Base-by-base conservation (phyloP, 371 early-diverging fungal species). In the Apophysomyces elegans region DNA sequence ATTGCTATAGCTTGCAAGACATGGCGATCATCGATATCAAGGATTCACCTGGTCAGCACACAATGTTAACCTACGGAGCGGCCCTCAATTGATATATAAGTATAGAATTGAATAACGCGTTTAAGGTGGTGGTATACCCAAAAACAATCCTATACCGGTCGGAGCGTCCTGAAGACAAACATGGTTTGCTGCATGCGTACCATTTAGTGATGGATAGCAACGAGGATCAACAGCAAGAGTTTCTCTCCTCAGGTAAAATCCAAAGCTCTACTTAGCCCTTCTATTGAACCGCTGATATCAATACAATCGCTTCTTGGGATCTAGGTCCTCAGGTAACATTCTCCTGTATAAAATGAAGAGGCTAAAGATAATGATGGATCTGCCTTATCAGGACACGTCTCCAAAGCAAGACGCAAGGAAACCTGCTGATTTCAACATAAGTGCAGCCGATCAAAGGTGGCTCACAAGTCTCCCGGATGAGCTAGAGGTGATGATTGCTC, bases 401-500 rank as follows among this genome's bases (percentile, higher is more conserved):
- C 37, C 37, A 12, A 35, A 58, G 7, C 9, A 50, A 9, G 21
- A 18, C 32, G 56, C 50, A 7, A 59, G 50, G 32, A 36, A 65
- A 41, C 41, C 63, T 43, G 35, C 59, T 37, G 68, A 70, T 16
- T 5, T 1, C 54, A 50, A 50, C 7, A 58, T 77, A 21, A 70
- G 73, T 44, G 70, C 77, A 11, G 71, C 76, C 7, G 86, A 87
- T 63, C 73, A 77, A 37, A 84, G 85, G 41, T 91, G 90, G 90
- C 64, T 95, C n/a, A 74, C 77, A 21, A 90, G 93, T 63, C 81
- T 94, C 47, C 82, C 92, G 2, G 94, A 95, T 72, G 91, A 93
- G 47, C 71, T 97, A 58, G 97, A 95, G 61, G 94, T 97, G 4
- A 74, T 88, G 39, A 93, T 97, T 74, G 95, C 96, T 2, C 84